phyloP scores from a whole-genome alignment of 495 filamentous ascomycete genomes.

The Xanthoparmelia taractica region DNA sequence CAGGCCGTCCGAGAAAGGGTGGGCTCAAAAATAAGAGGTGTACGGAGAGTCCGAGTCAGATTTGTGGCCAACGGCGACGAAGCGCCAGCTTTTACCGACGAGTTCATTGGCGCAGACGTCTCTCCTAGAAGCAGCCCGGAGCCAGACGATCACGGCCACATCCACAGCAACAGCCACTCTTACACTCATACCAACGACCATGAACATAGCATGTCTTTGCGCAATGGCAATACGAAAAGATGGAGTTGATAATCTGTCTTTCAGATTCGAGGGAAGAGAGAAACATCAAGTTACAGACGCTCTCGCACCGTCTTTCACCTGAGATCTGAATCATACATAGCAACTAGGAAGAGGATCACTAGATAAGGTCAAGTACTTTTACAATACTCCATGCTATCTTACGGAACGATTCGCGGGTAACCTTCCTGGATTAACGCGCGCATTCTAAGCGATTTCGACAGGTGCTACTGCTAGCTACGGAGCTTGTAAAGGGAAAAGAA shows the following conservation, averaged over 20 bases:
- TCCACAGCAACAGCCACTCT: constrained; percentile 33
- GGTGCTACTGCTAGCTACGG: neutral
- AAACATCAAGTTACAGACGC: neutral
- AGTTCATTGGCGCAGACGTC: constrained; percentile 66
- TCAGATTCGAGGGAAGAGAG: neutral
- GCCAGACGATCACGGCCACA: constrained; percentile 47
- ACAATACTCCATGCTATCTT: too few species aligned
- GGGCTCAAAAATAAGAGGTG: constrained; percentile 68
- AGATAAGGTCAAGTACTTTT: too few species aligned
- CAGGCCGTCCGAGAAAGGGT: constrained; percentile 59
- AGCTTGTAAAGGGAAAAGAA: neutral
- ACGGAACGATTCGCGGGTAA: constrained; percentile 1
- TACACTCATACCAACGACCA: constrained; percentile 37
- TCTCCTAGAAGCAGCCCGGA: constrained; percentile 58
- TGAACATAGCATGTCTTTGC: constrained; percentile 22
- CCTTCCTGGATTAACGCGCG: constrained; percentile 7
- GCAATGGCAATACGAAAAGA: constrained; percentile 27
- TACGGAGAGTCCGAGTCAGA: constrained; percentile 69
- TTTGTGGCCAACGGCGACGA: constrained; percentile 61
- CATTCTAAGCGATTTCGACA: neutral
- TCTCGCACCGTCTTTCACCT: neutral
- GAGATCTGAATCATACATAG: neutral
- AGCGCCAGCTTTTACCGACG: constrained; percentile 53
- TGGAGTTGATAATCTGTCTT: constrained; percentile 12
- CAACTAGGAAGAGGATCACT: neutral